Base-by-base conservation (phyloP, 352 stramenopile species). In the Globisporangium okanoganense region DNA sequence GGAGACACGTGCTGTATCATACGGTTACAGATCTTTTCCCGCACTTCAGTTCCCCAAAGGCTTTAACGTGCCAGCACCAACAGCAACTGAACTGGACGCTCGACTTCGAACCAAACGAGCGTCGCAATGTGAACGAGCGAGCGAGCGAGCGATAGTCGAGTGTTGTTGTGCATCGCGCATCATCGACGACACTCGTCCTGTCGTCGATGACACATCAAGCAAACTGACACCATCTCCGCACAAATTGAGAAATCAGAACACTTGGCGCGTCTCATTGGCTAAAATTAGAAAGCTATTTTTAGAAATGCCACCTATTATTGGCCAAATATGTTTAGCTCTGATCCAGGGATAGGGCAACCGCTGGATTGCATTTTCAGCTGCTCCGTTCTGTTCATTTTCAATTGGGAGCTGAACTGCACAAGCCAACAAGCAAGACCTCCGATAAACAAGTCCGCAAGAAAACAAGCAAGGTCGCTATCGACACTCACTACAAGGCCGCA, bases 311-410 rank as follows among this genome's bases (percentile, higher is more conserved):
- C 3, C 51, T 57, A 57, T 57, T 35, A 48, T 48, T 58, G 44
- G 51, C 27, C 48, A 33, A 33, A 33, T 5, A 22, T 45, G 40
- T 45, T 18, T 20, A 3, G 29, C 43, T 54, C 48, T 25, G 48
- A 54, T 18, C 48, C 31, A 40, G 48, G 48, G 48, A 0, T 40
- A 1, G 16, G 27, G 48, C 25, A 33, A 16, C 18, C 5, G 22
- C 18, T 47, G 40, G 40, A 47, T 49, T 49, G 43, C 18, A 27
- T 29, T 49, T 49, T 49, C n/a, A 25, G 51, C 33, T 16, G 5
- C 10, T 12, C 7, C 10, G 36, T 45, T 57, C 51, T 47, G 51
- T 33, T 36, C 52, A 48, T 58, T 58, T 58, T 48, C 35, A 25
- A 58, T 45, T 58, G 35, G 33, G 33, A 56, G 47, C 47, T 53